Conservation (phyloP, 768 basidiomycete genomes). For the Trametes cinnabarina region DNA sequence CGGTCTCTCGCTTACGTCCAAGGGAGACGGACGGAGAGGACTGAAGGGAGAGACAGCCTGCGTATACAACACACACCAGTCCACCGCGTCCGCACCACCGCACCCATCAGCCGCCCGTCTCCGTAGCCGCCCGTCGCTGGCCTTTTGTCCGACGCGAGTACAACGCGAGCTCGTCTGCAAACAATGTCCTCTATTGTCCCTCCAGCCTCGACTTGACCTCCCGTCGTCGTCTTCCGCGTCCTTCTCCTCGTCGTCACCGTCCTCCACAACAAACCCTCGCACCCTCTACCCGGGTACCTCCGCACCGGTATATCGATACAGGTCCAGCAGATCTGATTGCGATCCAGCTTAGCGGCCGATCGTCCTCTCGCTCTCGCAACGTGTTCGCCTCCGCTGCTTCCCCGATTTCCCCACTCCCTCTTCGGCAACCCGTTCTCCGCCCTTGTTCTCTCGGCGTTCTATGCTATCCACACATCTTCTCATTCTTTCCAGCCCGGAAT, state of each 20-base stretch:
- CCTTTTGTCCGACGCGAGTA: slow-evolving; percentile 10
- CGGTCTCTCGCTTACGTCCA: slow-evolving; percentile 29
- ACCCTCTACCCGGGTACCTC: slow-evolving; percentile 16
- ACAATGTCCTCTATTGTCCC: slow-evolving; percentile 9
- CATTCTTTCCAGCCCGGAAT: not conserved
- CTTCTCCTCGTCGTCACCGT: not conserved
- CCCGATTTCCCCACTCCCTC: not conserved
- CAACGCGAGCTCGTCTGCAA: slow-evolving; percentile 8
- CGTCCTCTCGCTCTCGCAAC: slow-evolving; percentile 5
- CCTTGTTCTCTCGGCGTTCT: not conserved
- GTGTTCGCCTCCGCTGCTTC: not conserved
- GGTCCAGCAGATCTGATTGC: slow-evolving; percentile 21
- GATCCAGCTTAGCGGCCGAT: slow-evolving; percentile 15
- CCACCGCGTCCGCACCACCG: slow-evolving; percentile 12
- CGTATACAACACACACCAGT: not conserved
- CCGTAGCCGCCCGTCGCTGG: not conserved
- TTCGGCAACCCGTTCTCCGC: slow-evolving; percentile 2
- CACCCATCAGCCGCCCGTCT: slow-evolving; percentile 18
- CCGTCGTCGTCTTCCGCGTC: not conserved
- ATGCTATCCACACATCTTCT: not conserved
- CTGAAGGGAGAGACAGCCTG: not conserved
- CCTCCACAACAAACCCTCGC: not conserved
- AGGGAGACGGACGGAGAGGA: slow-evolving; percentile 16
- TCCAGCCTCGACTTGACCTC: not conserved
- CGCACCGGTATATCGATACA: slow-evolving; percentile 14